Percentiles rank a stretch among this genome's conserved stretches.
phyloP scores from a whole-genome alignment of 2,329 filamentous ascomycete genomes.

The Aspergillus quadrilineatus region DNA sequence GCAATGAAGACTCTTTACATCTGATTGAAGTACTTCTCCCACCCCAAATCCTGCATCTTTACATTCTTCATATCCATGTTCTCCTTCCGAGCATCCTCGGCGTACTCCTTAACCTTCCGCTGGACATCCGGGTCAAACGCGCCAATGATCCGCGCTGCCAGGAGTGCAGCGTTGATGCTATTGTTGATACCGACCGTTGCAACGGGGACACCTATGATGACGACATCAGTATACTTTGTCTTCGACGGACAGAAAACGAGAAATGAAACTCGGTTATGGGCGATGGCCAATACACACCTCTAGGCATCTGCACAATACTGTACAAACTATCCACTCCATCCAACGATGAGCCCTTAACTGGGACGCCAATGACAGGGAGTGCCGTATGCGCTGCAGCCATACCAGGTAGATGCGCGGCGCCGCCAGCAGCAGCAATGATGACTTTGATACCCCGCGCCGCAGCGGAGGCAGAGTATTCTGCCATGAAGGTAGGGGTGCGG shows the following conservation, averaged over 20 bases:
- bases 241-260: background rate
- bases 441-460: conserved; percentile 67
- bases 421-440: conserved; percentile 73
- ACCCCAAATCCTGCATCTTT: conserved; percentile 45
- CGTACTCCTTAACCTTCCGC: conserved; percentile 45
- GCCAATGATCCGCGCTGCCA: conserved; percentile 69
- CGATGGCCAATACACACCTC: conserved; percentile 41
- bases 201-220: conserved; percentile 61
- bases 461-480: conserved; percentile 63
- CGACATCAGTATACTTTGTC: conserved; percentile 20
- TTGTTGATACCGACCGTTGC: conserved; percentile 80
- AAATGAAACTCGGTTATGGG: background rate
- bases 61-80: conserved; percentile 45
- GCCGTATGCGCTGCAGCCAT: conserved; percentile 71
- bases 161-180: conserved; percentile 70
- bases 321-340: conserved; percentile 71
- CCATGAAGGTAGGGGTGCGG: conserved; percentile 70
- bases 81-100: conserved; percentile 41
- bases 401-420: conserved; percentile 71
- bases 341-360: conserved; percentile 70
- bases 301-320: conserved; percentile 75
- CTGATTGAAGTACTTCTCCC: conserved; percentile 47
- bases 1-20: conserved; percentile 30
- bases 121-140: conserved; percentile 44
- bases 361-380: conserved; percentile 74